Base-by-base conservation (phyloP, 208 protist species). In the Vickermania ingenoplastis region DNA sequence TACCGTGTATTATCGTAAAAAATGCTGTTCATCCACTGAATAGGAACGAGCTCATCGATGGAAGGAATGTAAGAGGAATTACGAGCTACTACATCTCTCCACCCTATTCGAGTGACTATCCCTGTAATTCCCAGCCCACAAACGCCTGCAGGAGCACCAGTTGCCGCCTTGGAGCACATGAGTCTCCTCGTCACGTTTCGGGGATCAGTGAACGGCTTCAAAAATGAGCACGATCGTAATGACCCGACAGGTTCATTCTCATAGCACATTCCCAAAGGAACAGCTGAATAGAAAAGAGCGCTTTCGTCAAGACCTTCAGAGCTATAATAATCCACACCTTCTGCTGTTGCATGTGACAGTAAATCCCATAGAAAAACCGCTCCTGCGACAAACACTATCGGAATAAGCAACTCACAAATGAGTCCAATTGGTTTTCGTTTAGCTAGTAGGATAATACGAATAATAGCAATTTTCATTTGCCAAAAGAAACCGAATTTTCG, bases 401-500 rank as follows among this genome's bases (percentile, higher is more conserved):
- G 79, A n/a, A 86, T 74, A 29, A 85, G 54, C 41, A 90, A 54
- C 67, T 90, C 83, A 53, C 69, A 74, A 21, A 76, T 31, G n/a
- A 73, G 62, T 26, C 54, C 26, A 29, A 57, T 52, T 27, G 69
- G 71, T 22, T 71, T 41, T 30, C 79, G 75, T 0, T 48, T 61
- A 60, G 67, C 59, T 23, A 84, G 65, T 24, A 74, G 70, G 3
- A 85, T 65, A 30, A 75, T 75, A 48, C 81, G 81, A 53, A 65
- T 67, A 14, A 88, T 70, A 17, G 73, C 79, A 26, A 73, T 60
- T 3, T 52, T 57, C 1, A 88, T 60, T 59, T 88, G 81, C n/a
- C 50, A 76, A 59, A 55, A 79, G 57, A 82, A 88, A 13, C 67
- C 58, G 2, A 56, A 24, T 41, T 73, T 56, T 41, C 36, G 63